phyloP scores from a whole-genome alignment of 768 basidiomycete genomes.

The Chalciporus pseudorubinellus region DNA sequence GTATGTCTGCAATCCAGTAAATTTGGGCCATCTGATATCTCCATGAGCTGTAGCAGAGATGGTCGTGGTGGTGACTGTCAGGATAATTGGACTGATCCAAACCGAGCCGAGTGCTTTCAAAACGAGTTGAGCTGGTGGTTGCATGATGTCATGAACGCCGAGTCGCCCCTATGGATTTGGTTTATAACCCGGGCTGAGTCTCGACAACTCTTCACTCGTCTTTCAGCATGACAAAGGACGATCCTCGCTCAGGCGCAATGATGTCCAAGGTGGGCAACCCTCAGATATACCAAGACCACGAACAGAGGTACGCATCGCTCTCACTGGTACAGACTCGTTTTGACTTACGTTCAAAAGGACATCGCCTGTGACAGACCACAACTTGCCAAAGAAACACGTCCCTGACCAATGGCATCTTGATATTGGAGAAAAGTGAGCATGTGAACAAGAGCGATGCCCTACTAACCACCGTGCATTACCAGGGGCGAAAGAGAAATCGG shows the following conservation, averaged over 20 bases:
- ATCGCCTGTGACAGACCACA: slow-evolving; percentile 16
- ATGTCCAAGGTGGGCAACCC: slow-evolving; percentile 50
- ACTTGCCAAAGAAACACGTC: slow-evolving; percentile 29
- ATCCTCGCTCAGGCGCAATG: slow-evolving; percentile 38
- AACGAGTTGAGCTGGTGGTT: slow-evolving; percentile 1
- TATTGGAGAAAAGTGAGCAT: slow-evolving; percentile 40
- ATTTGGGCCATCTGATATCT: neutral
- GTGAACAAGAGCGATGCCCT: no score
- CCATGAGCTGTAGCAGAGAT: no score
- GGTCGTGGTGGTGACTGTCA: no score
- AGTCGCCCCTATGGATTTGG: neutral
- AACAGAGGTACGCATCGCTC: slow-evolving; percentile 41
- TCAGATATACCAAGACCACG: slow-evolving; percentile 46
- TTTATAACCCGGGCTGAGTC: neutral
- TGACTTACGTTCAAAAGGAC: slow-evolving; percentile 15
- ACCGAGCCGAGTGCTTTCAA: neutral
- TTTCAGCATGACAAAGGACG: slow-evolving; percentile 15
- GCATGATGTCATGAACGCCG: slow-evolving; percentile 14
- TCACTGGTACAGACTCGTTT: neutral
- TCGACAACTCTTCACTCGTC: neutral
- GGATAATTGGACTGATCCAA: neutral
- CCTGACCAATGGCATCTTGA: slow-evolving; percentile 37
- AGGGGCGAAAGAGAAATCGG: slow-evolving; percentile 47
- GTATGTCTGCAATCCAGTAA: neutral
- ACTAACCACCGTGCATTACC: neutral